A percentile compares a stretch with the other conserved stretches of the same genome.
Conservation (phyloP, 306 rosid species). For the Ceratonia siliqua region DNA sequence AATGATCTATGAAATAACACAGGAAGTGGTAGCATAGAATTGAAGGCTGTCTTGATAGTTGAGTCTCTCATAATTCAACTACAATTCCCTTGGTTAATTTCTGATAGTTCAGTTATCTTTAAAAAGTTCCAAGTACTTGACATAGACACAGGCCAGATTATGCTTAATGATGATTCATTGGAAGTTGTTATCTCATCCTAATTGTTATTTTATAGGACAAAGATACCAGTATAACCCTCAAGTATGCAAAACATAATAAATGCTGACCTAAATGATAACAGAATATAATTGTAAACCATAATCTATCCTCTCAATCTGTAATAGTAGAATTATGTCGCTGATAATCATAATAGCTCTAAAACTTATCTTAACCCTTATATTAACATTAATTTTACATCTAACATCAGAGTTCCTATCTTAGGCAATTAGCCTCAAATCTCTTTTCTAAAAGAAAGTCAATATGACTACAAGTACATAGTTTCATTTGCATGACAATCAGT, state of each 20-base stretch:
- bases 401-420: not conserved
- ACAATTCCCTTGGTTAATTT: not conserved
- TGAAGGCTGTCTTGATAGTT: not conserved
- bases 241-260: constrained; percentile 1
- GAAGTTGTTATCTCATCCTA: not conserved
- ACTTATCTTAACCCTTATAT: not conserved
- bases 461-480: not conserved
- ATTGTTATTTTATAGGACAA: not conserved
- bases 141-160: not conserved
- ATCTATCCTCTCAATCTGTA: too few species aligned
- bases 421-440: not conserved
- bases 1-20: not conserved
- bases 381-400: not conserved
- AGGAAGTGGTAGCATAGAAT: not conserved
- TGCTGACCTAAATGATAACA: not conserved
- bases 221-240: not conserved
- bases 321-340: not conserved
- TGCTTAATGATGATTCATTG: not conserved
- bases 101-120: not conserved
- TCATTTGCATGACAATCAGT: not conserved
- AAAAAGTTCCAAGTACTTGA: not conserved
- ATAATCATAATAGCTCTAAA: not conserved
- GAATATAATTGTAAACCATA: not conserved
- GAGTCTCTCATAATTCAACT: not conserved
- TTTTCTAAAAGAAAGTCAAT: not conserved